A percentile compares a stretch with the other conserved stretches of the same genome.
Evolutionary conservation across 1,284 basidiomycete genomes (phyloP).

Genomic region (Tilletiaria anomala): DNA sequence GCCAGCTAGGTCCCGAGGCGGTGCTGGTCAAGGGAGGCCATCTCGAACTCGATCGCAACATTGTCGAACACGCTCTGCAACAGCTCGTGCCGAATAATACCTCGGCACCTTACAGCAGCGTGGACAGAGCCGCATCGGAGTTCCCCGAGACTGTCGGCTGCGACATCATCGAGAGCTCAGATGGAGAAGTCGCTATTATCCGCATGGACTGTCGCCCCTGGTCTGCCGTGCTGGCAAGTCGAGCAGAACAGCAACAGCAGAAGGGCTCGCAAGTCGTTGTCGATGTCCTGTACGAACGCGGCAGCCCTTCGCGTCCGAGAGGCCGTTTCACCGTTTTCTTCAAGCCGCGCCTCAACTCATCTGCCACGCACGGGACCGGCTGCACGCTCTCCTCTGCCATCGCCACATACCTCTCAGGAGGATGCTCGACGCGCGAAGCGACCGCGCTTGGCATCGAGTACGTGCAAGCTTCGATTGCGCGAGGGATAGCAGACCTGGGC

Average conservation of each 20-base stretch:
- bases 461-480: slow-evolving; percentile 61
- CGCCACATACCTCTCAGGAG: slow-evolving; percentile 53
- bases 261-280: slow-evolving; percentile 33
- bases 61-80: too few relatives aligned
- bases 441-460: slow-evolving; percentile 53
- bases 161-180: too few relatives aligned
- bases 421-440: slow-evolving; percentile 50
- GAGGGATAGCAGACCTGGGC: slow-evolving; percentile 54
- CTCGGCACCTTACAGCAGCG: too few relatives aligned
- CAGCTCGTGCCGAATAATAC: too few relatives aligned
- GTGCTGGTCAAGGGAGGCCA: slow-evolving; percentile 85
- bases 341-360: slow-evolving; percentile 14
- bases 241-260: background rate
- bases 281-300: slow-evolving; percentile 53
- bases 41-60: slow-evolving; percentile 32
- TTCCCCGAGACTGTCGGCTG: too few relatives aligned
- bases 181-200: background rate
- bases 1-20: slow-evolving; percentile 46
- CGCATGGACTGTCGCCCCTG: slow-evolving; percentile 1
- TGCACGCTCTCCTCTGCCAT: slow-evolving; percentile 79
- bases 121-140: too few relatives aligned
- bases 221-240: background rate
- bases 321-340: slow-evolving; percentile 15
- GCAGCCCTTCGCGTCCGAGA: background rate
- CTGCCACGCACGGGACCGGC: slow-evolving; percentile 67